phyloP scores from a whole-genome alignment of 2,329 filamentous ascomycete species.

The Orbilia quercus region DNA sequence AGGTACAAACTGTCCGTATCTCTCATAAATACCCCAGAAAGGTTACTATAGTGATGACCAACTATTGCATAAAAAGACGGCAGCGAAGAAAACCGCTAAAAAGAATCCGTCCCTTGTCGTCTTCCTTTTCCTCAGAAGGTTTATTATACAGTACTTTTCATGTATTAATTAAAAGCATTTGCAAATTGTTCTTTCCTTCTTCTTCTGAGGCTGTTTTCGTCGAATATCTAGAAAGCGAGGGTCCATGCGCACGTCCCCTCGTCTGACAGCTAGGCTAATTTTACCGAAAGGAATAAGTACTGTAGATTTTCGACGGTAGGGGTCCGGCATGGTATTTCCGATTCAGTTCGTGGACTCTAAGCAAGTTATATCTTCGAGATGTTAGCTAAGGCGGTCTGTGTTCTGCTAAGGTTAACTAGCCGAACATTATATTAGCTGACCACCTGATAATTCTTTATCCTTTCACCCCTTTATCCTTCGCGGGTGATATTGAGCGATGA shows the following conservation, averaged over 20 bases:
- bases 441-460: too few species aligned
- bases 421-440: too few species aligned
- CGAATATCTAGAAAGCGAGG: background rate
- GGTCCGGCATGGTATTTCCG: too few species aligned
- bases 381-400: too few species aligned
- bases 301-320: background rate
- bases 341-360: too few species aligned
- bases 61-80: conserved; percentile 27
- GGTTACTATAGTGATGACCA: conserved; percentile 7
- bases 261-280: conserved; percentile 28
- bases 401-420: too few species aligned
- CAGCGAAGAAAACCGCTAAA: conserved; percentile 4
- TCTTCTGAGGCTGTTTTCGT: background rate
- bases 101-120: background rate
- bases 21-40: conserved; percentile 8
- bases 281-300: conserved; percentile 9
- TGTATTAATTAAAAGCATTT: background rate
- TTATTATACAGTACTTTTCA: background rate
- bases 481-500: too few species aligned
- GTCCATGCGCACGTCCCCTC: conserved; percentile 16
- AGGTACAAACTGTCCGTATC: conserved; percentile 10
- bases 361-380: too few species aligned
- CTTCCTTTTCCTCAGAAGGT: background rate
- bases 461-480: too few species aligned
- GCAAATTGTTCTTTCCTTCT: background rate